Base-by-base conservation (phyloP, 495 filamentous ascomycete species). In the Jackrogersella minutella region DNA sequence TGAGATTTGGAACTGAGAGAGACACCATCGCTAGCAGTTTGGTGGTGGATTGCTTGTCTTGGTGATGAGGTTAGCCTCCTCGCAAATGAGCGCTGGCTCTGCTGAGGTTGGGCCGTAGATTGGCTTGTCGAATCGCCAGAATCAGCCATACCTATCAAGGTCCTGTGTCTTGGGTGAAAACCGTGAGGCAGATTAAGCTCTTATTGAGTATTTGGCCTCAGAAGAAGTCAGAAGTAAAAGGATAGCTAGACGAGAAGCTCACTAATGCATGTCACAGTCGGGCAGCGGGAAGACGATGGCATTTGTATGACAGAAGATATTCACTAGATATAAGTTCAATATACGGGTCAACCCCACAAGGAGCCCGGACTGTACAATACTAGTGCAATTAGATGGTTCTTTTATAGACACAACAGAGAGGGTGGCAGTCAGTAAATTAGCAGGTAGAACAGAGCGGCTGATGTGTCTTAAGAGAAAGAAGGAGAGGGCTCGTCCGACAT, bases 131-230 rank as follows among this genome's bases (percentile, higher is more conserved):
- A 61, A 4, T 44, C 31, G 6, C 11, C 24, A 26, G 37, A 28
- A 8, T 66, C 56, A 8, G 49, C 49, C 3, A 7, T 7, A n/a
- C 56, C 60, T 60, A 3, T 55, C 56, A 61, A 39, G n/a, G 28
- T 22, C 39, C n/a, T 21, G 17, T 43, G 28, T 36, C 10, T 21
- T 31, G 5, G n/a, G 7, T 33, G 11, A 65, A 21, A 37, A 21
- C 52, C 5, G 43, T 21, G 16, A 52, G 21, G 26, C 16, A 44
- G 1, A 46, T 37, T 2, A 17, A 53, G 11, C 36, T 37, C n/a
- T 39, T 14, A 57, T 47, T 16, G 31, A 55, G 7, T 2, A 5
- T 10, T 34, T 19, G 11, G 16, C 26, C 10, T 10, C 14, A 51
- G 21, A 13, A 40, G 31, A 50, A 28, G 19, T 13, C 5, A 14